These are phyloP conservation scores for Colletotrichum sp. DNA, from an alignment of 2,329 filamentous ascomycete species.

Conservation along the genomic window DNA sequence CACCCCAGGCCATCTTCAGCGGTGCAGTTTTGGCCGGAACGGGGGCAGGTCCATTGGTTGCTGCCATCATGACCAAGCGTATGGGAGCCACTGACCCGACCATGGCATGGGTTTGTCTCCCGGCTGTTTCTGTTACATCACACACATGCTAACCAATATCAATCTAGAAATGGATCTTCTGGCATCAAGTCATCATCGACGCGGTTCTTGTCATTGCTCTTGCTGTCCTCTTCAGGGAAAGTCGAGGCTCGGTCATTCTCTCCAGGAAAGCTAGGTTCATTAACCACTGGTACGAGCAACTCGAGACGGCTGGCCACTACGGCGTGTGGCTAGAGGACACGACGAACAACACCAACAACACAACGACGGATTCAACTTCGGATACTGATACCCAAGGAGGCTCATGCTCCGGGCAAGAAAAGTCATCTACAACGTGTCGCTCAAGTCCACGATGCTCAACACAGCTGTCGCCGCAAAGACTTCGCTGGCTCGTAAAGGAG, in stretches of 20 bases:
- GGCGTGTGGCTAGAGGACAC: conserved; percentile 46
- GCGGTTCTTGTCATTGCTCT: conserved; percentile 69
- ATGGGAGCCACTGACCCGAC: conserved; percentile 43
- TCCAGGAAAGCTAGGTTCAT: conserved; percentile 74
- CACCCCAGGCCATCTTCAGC: conserved; percentile 70
- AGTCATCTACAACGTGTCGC: not conserved
- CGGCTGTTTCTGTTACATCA: not conserved
- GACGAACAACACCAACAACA: conserved; percentile 2
- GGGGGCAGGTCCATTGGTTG: conserved; percentile 76
- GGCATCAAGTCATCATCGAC: conserved; percentile 78
- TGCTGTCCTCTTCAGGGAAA: conserved; percentile 78
- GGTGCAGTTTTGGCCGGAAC: conserved; percentile 80
- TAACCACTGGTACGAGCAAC: conserved; percentile 79
- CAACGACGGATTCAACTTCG: not conserved
- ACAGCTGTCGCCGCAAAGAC: conserved; percentile 41
- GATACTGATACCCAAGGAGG: conserved; percentile 3
- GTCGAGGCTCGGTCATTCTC: conserved; percentile 79
- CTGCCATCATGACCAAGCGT: conserved; percentile 70
- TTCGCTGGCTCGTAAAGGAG: conserved; percentile 80
- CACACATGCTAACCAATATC: not conserved
- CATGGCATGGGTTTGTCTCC: conserved; percentile 24
- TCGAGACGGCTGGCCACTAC: conserved; percentile 69
- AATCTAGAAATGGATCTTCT: conserved; percentile 91
- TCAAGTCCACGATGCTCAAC: not conserved
- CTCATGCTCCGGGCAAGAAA: not conserved